Evolutionary conservation across 768 basidiomycete species (phyloP).

Genomic region (Gloeopeniophorella convolvens): DNA sequence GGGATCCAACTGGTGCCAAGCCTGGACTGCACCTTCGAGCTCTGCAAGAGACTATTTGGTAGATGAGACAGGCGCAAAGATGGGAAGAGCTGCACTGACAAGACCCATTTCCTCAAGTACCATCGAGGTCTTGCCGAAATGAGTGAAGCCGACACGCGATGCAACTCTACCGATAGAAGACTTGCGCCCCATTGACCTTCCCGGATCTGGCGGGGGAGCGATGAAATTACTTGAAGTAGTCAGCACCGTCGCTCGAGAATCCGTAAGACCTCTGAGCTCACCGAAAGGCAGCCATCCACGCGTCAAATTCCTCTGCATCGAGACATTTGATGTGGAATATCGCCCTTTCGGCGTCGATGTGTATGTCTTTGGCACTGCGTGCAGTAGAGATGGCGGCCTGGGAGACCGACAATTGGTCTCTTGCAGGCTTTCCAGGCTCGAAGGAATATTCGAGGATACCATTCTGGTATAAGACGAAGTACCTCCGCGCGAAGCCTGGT

Average conservation of each 20-base stretch:
- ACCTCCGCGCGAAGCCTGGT: constrained; percentile 77
- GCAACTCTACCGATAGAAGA: constrained; percentile 31
- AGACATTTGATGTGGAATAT: constrained; percentile 82
- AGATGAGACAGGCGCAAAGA: neutral
- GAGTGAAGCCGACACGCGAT: constrained; percentile 32
- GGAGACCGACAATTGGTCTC: constrained; percentile 58
- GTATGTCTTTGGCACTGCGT: constrained; percentile 70
- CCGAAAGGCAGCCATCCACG: constrained; percentile 75
- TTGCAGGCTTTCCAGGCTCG: constrained; percentile 60
- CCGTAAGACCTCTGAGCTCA: constrained; percentile 26
- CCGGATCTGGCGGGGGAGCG: constrained; percentile 34
- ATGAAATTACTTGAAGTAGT: constrained; percentile 51
- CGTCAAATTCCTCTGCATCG: constrained; percentile 60
- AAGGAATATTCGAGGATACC: constrained; percentile 73
- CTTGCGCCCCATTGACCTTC: constrained; percentile 30
- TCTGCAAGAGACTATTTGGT: constrained; percentile 46
- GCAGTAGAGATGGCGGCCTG: constrained; percentile 75
- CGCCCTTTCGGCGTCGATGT: constrained; percentile 66
- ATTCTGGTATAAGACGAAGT: constrained; percentile 62
- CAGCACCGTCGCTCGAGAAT: neutral
- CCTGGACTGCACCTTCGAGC: constrained; percentile 47
- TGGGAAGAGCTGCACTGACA: constrained; percentile 35
- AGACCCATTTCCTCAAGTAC: constrained; percentile 62
- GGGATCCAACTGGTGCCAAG: constrained; percentile 35
- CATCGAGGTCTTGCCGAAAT: constrained; percentile 43